Conservation (phyloP, 2,329 filamentous ascomycete genomes). For the Botrytis porri region DNA sequence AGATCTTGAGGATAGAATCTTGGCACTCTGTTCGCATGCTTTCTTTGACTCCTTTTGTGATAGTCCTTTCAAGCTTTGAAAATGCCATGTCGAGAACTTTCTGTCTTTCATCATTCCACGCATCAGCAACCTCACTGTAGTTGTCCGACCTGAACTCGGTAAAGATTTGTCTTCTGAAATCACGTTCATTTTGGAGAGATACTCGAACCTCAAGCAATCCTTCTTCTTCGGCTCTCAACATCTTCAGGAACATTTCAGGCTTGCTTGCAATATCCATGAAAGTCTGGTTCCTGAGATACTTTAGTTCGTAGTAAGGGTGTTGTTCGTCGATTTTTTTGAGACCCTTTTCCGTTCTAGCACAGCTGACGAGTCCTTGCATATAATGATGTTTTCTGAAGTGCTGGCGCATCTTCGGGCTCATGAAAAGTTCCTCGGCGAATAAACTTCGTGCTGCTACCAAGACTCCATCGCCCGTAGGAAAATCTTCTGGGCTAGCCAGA, state of each 20-base stretch:
- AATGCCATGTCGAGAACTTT: slow-evolving; percentile 82
- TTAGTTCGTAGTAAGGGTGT: slow-evolving; percentile 96
- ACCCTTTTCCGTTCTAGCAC: slow-evolving; percentile 89
- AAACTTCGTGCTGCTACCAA: slow-evolving; percentile 78
- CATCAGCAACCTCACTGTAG: slow-evolving; percentile 89
- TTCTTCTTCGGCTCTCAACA: slow-evolving; percentile 96
- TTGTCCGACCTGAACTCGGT: slow-evolving; percentile 90
- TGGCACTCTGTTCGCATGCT: slow-evolving; percentile 91
- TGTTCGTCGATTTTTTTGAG: slow-evolving; percentile 90
- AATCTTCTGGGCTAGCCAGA: slow-evolving; percentile 67
- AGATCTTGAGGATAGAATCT: slow-evolving; percentile 82
- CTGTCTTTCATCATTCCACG: slow-evolving; percentile 86
- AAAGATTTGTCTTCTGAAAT: slow-evolving; percentile 74
- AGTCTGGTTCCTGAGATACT: slow-evolving; percentile 89
- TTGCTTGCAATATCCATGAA: slow-evolving; percentile 76
- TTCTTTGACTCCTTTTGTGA: slow-evolving; percentile 91
- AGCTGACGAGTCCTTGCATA: slow-evolving; percentile 78
- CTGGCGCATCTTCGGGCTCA: slow-evolving; percentile 85
- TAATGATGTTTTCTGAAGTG: slow-evolving; percentile 83
- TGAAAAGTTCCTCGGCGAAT: slow-evolving; percentile 86
- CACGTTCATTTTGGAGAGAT: slow-evolving; percentile 69
- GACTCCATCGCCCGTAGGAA: slow-evolving; percentile 71
- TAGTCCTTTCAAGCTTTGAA: slow-evolving; percentile 75
- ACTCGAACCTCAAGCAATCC: slow-evolving; percentile 85
- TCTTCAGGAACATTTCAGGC: slow-evolving; percentile 89